Evolutionary conservation across 2,329 filamentous ascomycete genomes (phyloP).

Genomic region (Onygenales sp.): DNA sequence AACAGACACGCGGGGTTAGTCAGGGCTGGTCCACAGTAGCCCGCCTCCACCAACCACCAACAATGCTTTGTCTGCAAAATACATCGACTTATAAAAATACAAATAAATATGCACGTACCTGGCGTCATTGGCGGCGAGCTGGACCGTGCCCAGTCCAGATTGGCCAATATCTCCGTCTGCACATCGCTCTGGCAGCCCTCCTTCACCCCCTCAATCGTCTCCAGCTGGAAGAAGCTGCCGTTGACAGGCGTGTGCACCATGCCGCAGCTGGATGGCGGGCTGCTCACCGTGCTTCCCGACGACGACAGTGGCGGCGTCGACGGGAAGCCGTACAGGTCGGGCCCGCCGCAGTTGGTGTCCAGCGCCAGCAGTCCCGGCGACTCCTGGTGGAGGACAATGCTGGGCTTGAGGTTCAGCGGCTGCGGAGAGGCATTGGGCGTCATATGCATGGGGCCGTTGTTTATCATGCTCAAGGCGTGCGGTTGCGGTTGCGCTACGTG

Average conservation of each 20-base stretch:
- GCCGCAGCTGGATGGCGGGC: slow-evolving; percentile 67
- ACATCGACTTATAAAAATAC: background rate
- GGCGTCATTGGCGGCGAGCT: slow-evolving; percentile 82
- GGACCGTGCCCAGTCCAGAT: slow-evolving; percentile 65
- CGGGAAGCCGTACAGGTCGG: slow-evolving; percentile 61
- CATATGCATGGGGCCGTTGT: background rate
- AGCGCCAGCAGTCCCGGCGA: slow-evolving; percentile 50
- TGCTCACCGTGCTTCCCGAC: slow-evolving; percentile 75
- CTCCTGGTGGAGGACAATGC: slow-evolving; percentile 55
- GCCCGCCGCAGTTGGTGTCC: slow-evolving; percentile 62
- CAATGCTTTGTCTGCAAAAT: background rate
- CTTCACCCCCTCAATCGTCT: slow-evolving; percentile 59
- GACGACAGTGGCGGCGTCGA: slow-evolving; percentile 81
- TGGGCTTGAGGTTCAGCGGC: slow-evolving; percentile 64
- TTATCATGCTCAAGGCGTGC: slow-evolving; percentile 29
- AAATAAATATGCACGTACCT: slow-evolving; percentile 52
- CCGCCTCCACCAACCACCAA: background rate
- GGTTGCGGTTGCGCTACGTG: slow-evolving; percentile 38
- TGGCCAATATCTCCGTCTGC: slow-evolving; percentile 61
- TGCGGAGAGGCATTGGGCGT: slow-evolving; percentile 70
- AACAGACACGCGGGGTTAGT: slow-evolving; percentile 11
- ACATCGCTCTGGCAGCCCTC: slow-evolving; percentile 61
- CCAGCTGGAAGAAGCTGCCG: slow-evolving; percentile 64
- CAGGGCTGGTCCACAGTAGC: background rate
- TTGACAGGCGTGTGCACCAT: slow-evolving; percentile 75